Evolutionary conservation across 495 filamentous ascomycete genomes (phyloP).

Genomic region (Xylaria acuta): DNA sequence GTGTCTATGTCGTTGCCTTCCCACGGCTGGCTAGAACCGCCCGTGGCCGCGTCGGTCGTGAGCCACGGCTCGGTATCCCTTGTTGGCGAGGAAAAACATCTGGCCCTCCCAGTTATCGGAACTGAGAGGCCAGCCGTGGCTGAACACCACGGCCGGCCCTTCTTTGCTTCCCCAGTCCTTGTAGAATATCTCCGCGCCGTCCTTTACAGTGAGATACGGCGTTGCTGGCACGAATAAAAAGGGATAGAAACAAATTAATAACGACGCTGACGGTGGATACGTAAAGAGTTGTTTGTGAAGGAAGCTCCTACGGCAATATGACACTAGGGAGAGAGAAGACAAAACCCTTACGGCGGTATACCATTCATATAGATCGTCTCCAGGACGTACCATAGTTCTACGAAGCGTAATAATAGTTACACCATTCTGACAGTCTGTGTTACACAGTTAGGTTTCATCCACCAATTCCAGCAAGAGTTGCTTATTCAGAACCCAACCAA

Average conservation of each 20-base stretch:
- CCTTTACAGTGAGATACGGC: neutral
- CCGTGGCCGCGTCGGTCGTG: conserved; percentile 1
- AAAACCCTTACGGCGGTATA: neutral
- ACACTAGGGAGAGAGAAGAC: neutral
- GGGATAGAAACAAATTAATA: neutral
- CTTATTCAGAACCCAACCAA: conserved; percentile 1
- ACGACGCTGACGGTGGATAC: neutral
- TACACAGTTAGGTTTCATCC: neutral
- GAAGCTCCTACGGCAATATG: neutral
- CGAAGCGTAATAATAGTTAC: neutral
- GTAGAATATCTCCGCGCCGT: neutral
- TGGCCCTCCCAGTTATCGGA: neutral
- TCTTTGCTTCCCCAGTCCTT: neutral
- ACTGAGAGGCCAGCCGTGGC: conserved; percentile 2
- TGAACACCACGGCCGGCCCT: neutral
- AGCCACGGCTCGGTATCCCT: neutral
- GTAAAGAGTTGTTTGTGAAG: neutral
- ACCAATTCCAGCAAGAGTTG: neutral
- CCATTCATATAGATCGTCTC: neutral
- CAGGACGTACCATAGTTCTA: neutral
- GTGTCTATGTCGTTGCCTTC: neutral
- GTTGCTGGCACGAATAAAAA: neutral
- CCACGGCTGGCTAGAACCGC: neutral
- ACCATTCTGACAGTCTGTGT: neutral
- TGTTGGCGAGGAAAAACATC: neutral